Evolutionary conservation across 1,284 basidiomycete genomes (phyloP), one percentile per base, ranked within the genome.

Genomic region (Melampsora americana): DNA sequence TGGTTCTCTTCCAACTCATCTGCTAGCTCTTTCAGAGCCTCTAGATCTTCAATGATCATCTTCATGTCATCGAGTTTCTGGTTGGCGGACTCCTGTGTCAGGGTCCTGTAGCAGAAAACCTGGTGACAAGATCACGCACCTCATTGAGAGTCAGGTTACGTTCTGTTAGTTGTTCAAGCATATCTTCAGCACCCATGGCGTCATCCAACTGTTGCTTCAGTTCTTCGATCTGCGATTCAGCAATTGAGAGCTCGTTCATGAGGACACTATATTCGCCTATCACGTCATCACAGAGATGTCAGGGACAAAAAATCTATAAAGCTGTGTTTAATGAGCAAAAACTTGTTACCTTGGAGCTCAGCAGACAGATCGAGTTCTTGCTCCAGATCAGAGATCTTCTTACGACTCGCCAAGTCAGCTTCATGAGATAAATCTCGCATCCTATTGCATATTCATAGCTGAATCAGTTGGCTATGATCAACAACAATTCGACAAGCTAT

Each of bases 1-100:
- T 99, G 95, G 80, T 92, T 93, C 84, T 99, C 95, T 83, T 99
- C 96, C 2, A 99, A 87, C 84, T 99, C 96, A 79, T 99, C 95
- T 78, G 90, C 93, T 72, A 99, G 89, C 80, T 98, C 95, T 83
- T 95, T 93, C 68, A 99, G 87, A 16, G 95, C 89, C 81, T 99
- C 95, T 18, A 97, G 88, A 81, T 99, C 95, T 81, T 98, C 95
- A 69, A 98, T 93, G 0, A 91, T 92, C 72, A 92, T 90, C 5
- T 91, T 88, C 90, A 98, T 94, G 84, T 96, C 93, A 81, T 98
- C 95, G 79, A 98, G 92, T 88, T 92, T 95, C 92, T 92, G 81
- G 44, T 44, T 26, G 80, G 70, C 73, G 77, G 9, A 56, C 73
- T 71, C 71, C 35, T 48, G 74, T 62, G 32, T 60, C 7, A 61